phyloP scores from a whole-genome alignment of 2,329 filamentous ascomycete species.

The Xylariales sp. region DNA sequence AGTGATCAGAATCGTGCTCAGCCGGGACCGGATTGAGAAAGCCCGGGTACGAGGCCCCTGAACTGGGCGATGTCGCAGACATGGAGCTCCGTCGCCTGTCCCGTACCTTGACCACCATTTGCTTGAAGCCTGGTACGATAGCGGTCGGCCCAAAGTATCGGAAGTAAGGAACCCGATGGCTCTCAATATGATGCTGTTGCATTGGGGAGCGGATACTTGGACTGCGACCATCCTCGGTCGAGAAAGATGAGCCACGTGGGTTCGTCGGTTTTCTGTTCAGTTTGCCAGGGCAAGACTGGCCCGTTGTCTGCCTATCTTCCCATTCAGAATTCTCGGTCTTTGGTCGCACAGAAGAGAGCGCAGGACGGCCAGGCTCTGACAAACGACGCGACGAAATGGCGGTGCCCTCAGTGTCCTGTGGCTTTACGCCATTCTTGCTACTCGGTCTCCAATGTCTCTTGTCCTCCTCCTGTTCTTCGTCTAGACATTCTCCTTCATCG shows the following conservation, averaged over 20 bases:
- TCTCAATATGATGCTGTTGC: slow-evolving; percentile 46
- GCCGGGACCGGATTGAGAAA: slow-evolving; percentile 37
- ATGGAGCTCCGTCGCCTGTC: slow-evolving; percentile 60
- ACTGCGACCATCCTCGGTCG: slow-evolving; percentile 35
- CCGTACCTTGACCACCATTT: slow-evolving; percentile 78
- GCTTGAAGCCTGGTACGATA: slow-evolving; percentile 87
- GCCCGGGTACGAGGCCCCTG: slow-evolving; percentile 27
- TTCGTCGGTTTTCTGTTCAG: slow-evolving; percentile 19
- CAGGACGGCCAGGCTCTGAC: slow-evolving; percentile 19
- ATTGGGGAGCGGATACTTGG: slow-evolving; percentile 39
- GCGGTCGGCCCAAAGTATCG: slow-evolving; percentile 87
- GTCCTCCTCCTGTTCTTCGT: slow-evolving; percentile 26
- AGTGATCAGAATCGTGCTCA: slow-evolving; percentile 36
- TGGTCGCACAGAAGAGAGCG: slow-evolving; percentile 18
- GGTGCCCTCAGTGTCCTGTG: slow-evolving; percentile 18
- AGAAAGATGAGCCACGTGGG: slow-evolving; percentile 32
- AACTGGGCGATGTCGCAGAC: slow-evolving; percentile 47
- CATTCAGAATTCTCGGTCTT: slow-evolving; percentile 27
- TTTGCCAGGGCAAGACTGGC: slow-evolving; percentile 20
- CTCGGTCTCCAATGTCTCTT: slow-evolving; percentile 25
- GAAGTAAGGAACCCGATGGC: slow-evolving; percentile 77
- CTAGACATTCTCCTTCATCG: slow-evolving; percentile 28
- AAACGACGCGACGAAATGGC: slow-evolving; percentile 17
- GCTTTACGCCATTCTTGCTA: slow-evolving; percentile 18
- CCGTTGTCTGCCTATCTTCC: slow-evolving; percentile 21